These are phyloP conservation scores for Diplocarpon rosae DNA, from an alignment of 2,329 filamentous ascomycete species.

Conservation along the genomic window DNA sequence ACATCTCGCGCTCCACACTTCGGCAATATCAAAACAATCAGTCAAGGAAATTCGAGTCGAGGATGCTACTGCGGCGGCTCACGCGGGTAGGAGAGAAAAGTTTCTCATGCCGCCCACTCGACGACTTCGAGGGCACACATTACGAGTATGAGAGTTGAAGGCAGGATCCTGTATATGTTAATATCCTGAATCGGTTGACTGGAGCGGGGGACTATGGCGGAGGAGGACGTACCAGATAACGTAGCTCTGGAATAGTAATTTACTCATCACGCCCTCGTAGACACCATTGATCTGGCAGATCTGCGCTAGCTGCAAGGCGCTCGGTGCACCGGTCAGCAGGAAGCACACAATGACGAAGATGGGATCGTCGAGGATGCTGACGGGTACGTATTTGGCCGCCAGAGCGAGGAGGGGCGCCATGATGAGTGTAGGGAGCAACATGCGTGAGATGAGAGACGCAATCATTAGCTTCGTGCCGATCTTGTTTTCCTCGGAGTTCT, in stretches of 20 bases:
- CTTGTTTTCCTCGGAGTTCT: conserved; percentile 58
- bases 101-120: conserved; percentile 55
- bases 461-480: conserved; percentile 69
- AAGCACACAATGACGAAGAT: conserved; percentile 99
- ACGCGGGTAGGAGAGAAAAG: background rate
- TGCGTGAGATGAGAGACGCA: conserved; percentile 76
- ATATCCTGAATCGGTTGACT: background rate
- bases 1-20: no score
- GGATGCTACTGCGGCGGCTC: background rate
- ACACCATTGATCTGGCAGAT: conserved; percentile 98
- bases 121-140: conserved; percentile 87
- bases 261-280: conserved; percentile 89
- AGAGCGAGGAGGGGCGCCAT: conserved; percentile 87
- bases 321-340: conserved; percentile 86
- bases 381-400: conserved; percentile 77
- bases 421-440: conserved; percentile 81
- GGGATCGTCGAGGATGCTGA: conserved; percentile 92
- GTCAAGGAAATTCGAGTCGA: background rate
- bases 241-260: conserved; percentile 89
- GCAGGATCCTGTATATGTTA: conserved; percentile 60
- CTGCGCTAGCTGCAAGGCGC: conserved; percentile 86
- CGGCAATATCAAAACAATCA: no score
- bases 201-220: no score
- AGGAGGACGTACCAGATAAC: conserved; percentile 64
- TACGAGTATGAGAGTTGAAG: conserved; percentile 81